A percentile compares a stretch with the other conserved stretches of the same genome.
These are phyloP conservation scores for Primulina tabacum DNA, from an alignment of 257 asterid species.

Conservation along the genomic window DNA sequence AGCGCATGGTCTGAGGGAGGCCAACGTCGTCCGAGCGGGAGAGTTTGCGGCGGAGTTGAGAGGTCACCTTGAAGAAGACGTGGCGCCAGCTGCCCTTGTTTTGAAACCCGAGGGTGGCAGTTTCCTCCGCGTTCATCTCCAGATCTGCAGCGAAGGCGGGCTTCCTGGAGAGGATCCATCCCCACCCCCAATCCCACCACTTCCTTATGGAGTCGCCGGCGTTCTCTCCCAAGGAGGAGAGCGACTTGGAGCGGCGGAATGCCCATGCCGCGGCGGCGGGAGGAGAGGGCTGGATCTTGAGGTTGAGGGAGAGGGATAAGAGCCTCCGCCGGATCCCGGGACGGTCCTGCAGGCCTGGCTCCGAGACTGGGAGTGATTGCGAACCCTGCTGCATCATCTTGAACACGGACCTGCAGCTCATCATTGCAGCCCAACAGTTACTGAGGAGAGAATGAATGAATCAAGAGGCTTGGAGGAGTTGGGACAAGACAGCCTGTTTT, in stretches of 20 bases:
- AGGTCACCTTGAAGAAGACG: conserved; percentile 60
- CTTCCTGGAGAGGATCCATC: conserved; percentile 70
- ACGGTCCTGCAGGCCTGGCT: conserved; percentile 23
- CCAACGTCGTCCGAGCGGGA: conserved; percentile 49
- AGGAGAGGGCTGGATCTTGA: conserved; percentile 44
- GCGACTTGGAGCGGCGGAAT: conserved; percentile 64
- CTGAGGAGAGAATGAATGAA: neutral
- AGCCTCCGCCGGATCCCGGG: conserved; percentile 56
- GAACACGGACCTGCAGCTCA: conserved; percentile 38
- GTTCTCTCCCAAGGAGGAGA: conserved; percentile 41
- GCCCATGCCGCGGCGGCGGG: conserved; percentile 38
- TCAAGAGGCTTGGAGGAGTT: neutral
- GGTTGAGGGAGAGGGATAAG: conserved; percentile 55
- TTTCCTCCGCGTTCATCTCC: conserved; percentile 81
- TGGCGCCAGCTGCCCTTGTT: conserved; percentile 81
- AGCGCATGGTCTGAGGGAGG: conserved; percentile 74
- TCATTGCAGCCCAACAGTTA: neutral
- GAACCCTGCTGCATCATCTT: conserved; percentile 38
- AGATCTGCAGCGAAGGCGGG: conserved; percentile 76
- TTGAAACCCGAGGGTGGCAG: conserved; percentile 58
- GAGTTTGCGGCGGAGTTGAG: conserved; percentile 61
- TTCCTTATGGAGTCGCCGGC: conserved; percentile 52
- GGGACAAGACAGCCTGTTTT: neutral
- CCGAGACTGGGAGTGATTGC: conserved; percentile 61
- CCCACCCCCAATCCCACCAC: conserved; percentile 92